These are phyloP conservation scores for Cucurbita argyrosperma DNA, from an alignment of 306 rosid species.

Conservation along the genomic window DNA sequence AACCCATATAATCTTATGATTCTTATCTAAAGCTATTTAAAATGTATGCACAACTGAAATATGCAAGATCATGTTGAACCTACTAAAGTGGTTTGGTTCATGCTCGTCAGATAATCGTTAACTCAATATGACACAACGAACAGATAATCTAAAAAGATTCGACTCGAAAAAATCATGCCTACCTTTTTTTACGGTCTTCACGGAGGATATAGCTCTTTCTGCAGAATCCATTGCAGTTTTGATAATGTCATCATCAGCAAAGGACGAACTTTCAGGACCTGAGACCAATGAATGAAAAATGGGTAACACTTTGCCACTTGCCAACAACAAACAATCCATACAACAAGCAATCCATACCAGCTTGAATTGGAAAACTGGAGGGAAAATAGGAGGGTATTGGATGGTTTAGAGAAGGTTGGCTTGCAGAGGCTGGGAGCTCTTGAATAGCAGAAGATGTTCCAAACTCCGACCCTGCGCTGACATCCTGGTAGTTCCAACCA, in stretches of 20 bases:
- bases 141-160: background rate
- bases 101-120: background rate
- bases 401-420: constrained; percentile 29
- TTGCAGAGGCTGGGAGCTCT: constrained; percentile 20
- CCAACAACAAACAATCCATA: constrained; percentile 22
- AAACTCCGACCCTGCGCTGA: constrained; percentile 16
- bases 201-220: constrained; percentile 54
- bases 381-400: constrained; percentile 42
- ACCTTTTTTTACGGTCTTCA: constrained; percentile 44
- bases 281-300: constrained; percentile 16
- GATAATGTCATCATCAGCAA: constrained; percentile 28
- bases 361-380: constrained; percentile 20
- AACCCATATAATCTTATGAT: no score
- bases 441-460: constrained; percentile 19
- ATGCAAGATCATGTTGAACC: background rate
- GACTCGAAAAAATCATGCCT: background rate
- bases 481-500: constrained; percentile 37
- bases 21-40: background rate
- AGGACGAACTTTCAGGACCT: constrained; percentile 20
- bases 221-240: constrained; percentile 62
- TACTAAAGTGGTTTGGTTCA: background rate
- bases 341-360: constrained; percentile 20
- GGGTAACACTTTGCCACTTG: constrained; percentile 10
- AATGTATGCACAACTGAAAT: background rate
- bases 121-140: background rate